Evolutionary conservation across 176 grass and related monocot genomes (phyloP).

Genomic region (Oryza meyeriana): DNA sequence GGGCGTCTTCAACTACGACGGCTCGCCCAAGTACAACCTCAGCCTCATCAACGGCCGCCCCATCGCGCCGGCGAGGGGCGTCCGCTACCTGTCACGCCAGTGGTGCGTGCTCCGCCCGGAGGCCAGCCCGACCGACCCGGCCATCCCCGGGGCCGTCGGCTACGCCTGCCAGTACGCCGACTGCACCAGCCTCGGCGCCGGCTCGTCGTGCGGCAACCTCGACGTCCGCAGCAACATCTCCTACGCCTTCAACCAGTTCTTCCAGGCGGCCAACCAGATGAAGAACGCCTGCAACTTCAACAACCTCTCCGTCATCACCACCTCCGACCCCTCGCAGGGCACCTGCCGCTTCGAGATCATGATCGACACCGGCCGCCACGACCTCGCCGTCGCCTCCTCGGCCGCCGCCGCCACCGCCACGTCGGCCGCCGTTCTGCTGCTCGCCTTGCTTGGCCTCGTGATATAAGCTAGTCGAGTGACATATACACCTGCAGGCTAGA

Average conservation of each 20-base stretch:
- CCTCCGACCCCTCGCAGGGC: constrained; percentile 64
- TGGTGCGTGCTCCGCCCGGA: constrained; percentile 73
- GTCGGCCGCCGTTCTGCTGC: neutral
- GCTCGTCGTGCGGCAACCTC: constrained; percentile 59
- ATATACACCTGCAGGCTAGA: neutral
- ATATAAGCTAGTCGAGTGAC: neutral
- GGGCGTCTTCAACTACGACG: constrained; percentile 97
- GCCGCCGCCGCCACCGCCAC: neutral
- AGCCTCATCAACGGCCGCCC: constrained; percentile 25
- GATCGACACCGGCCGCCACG: constrained; percentile 71
- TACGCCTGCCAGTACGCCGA: constrained; percentile 75
- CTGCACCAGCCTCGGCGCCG: constrained; percentile 85
- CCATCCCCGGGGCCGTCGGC: constrained; percentile 29
- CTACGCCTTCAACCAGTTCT: constrained; percentile 91
- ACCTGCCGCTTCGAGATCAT: constrained; percentile 68
- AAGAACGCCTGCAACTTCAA: constrained; percentile 65
- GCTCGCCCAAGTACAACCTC: constrained; percentile 66
- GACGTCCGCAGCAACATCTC: constrained; percentile 69
- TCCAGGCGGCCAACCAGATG: constrained; percentile 60
- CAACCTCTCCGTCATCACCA: constrained; percentile 60
- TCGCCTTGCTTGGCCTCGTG: neutral
- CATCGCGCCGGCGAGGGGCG: constrained; percentile 61
- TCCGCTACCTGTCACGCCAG: constrained; percentile 66
- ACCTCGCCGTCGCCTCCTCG: constrained; percentile 4
- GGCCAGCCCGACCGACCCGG: constrained; percentile 38